Evolutionary conservation across 2,329 filamentous ascomycete genomes (phyloP), one percentile per base, ranked within the genome.

Genomic region (Clonostachys sp.): DNA sequence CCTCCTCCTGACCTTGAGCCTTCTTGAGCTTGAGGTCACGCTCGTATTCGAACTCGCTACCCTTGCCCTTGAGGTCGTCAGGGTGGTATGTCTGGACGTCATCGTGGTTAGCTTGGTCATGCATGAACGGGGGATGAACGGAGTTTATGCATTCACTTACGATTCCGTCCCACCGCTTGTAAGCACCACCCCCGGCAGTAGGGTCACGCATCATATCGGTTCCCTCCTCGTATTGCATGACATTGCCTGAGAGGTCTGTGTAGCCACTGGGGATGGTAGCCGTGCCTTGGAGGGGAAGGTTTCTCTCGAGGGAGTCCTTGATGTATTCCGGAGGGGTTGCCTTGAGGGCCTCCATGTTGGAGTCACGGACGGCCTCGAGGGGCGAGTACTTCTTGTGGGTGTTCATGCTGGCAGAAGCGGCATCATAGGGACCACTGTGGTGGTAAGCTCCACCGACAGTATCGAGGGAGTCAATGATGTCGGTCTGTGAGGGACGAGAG

Each of bases 371-470:
- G 3, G 91, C 92, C 30, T 87, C 89, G 8, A 96, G 69, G 0
- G 92, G 91, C 4, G 88, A 84, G 49, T 72, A 73, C 53, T 66
- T 66, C 56, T 72, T 75, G 57, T 82, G 74, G 5, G 70, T 74
- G 67, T 96, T 96, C 43, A 89, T 80, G 12, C 87, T 81, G 2
- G 86, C 73, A 45, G 89, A 75, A 3, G 89, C 86, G 10, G 91
- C 89, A 62, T 97, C 92, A 57, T 88, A 97, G 0, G 92, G 92
- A 0, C 92, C 91, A 53, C 86, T 89, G 58, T 97, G 92, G 64
- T 96, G 92, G 65, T 95, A 96, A 3, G 77, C 68, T 16, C 76
- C 77, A 45, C 80, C 78, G 39, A 76, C 65, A n/a, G 78, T 75
- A 61, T 96, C 92, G 2, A 97, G 80, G 6, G 74, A 72, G 63